Conservation (phyloP, 2,329 filamentous ascomycete genomes). For the Truncatella angustata region DNA sequence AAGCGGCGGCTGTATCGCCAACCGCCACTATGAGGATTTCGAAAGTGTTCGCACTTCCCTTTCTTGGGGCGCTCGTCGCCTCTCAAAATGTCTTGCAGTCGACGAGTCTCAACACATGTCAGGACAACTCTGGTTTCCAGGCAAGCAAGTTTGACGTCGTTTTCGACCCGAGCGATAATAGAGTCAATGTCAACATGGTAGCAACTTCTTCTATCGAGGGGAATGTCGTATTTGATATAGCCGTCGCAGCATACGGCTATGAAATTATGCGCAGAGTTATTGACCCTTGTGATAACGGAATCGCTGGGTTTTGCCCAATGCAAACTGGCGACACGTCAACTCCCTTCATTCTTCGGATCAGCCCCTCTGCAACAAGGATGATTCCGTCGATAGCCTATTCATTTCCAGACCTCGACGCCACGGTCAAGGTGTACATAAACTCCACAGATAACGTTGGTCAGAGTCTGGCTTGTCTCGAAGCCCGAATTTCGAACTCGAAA, state of each 20-base stretch:
- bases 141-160: conserved; percentile 77
- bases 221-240: conserved; percentile 68
- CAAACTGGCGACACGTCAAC: conserved; percentile 33
- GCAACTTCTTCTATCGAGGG: conserved; percentile 73
- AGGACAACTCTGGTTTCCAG: conserved; percentile 73
- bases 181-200: conserved; percentile 65
- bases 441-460: conserved; percentile 53
- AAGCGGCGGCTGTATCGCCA: too few relatives aligned
- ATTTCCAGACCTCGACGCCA: conserved; percentile 88
- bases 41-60: neutral
- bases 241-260: conserved; percentile 74
- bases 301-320: conserved; percentile 74
- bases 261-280: conserved; percentile 58
- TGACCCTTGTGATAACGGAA: conserved; percentile 64
- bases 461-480: conserved; percentile 82
- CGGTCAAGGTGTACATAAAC: conserved; percentile 79
- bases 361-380: conserved; percentile 49
- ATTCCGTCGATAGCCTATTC: conserved; percentile 85
- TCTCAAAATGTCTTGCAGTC: conserved; percentile 23
- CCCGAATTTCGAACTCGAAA: conserved; percentile 84
- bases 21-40: conserved; percentile 6
- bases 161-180: conserved; percentile 64
- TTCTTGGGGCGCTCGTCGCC: conserved; percentile 3
- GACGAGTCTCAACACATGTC: conserved; percentile 72
- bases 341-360: conserved; percentile 64